Conservation (phyloP, 164 flowering plant species). For the Piper longum region DNA sequence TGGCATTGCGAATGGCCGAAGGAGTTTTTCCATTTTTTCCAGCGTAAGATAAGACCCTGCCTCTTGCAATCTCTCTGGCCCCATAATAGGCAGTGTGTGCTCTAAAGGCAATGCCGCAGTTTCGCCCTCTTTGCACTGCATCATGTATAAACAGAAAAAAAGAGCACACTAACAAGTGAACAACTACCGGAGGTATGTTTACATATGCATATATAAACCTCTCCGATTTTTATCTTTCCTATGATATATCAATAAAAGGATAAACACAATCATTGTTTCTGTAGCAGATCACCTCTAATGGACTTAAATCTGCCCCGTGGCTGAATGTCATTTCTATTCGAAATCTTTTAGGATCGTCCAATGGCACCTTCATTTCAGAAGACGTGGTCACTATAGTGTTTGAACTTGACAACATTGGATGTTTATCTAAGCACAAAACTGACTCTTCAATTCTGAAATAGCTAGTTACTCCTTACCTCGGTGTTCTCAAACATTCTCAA, state of each 20-base stretch:
- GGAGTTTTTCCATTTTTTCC: conserved; percentile 77
- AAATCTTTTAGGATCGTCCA: conserved; percentile 81
- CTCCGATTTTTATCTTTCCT: too few relatives aligned
- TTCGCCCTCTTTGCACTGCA: conserved; percentile 57
- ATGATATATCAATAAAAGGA: neutral
- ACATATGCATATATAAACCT: too few relatives aligned
- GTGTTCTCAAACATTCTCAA: conserved; percentile 91
- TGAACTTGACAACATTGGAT: neutral
- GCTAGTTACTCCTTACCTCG: conserved; percentile 33
- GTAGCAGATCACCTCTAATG: conserved; percentile 55
- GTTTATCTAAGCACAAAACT: neutral
- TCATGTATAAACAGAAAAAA: neutral
- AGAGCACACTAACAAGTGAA: neutral
- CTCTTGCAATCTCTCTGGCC: conserved; percentile 96
- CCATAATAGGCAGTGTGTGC: conserved; percentile 94
- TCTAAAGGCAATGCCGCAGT: conserved; percentile 75
- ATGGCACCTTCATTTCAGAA: conserved; percentile 45
- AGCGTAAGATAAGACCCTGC: conserved; percentile 75
- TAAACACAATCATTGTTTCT: neutral
- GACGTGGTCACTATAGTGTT: neutral
- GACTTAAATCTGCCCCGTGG: conserved; percentile 96
- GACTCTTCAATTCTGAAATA: neutral
- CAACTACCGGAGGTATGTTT: too few relatives aligned
- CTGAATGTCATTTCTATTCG: conserved; percentile 92
- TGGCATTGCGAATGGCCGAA: conserved; percentile 95